Evolutionary conservation across 139 green algal species (phyloP).

Genomic region (Pleodorina starrii): DNA sequence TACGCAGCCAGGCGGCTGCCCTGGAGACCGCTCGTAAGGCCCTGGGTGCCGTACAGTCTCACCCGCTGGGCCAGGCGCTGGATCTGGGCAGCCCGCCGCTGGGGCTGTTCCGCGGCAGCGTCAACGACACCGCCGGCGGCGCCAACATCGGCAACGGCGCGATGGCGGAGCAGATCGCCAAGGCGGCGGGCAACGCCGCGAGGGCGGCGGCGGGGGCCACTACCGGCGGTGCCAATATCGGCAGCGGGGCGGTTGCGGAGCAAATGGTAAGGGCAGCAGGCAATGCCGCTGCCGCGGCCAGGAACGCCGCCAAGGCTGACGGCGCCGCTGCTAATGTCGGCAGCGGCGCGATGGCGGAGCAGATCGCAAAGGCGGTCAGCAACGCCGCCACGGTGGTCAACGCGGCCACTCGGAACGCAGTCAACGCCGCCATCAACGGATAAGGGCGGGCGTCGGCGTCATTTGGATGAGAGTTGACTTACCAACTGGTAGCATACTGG

Average conservation of each 20-base stretch:
- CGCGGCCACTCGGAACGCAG: no score
- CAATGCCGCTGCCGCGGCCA: no score
- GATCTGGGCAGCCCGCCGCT: neutral
- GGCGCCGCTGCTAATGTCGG: neutral
- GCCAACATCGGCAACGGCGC: neutral
- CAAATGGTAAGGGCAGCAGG: no score
- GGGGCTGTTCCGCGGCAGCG: neutral
- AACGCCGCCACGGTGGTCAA: no score
- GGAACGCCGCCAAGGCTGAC: neutral
- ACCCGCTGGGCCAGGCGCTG: neutral
- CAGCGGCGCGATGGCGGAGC: neutral
- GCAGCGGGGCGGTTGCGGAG: no score
- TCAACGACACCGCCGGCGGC: neutral
- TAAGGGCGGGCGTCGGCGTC: no score
- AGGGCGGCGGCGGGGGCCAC: no score
- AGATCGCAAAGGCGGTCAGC: no score
- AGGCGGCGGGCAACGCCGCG: no score
- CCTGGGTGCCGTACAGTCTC: neutral
- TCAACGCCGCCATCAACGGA: no score
- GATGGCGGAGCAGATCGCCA: neutral
- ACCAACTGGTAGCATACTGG: no score
- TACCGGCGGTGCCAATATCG: neutral
- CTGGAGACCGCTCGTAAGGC: constrained; percentile 21
- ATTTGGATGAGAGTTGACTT: no score
- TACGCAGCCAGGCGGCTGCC: neutral